These are phyloP conservation scores for Onygenales sp. DNA, from an alignment of 2,329 filamentous ascomycete species.

Conservation along the genomic window DNA sequence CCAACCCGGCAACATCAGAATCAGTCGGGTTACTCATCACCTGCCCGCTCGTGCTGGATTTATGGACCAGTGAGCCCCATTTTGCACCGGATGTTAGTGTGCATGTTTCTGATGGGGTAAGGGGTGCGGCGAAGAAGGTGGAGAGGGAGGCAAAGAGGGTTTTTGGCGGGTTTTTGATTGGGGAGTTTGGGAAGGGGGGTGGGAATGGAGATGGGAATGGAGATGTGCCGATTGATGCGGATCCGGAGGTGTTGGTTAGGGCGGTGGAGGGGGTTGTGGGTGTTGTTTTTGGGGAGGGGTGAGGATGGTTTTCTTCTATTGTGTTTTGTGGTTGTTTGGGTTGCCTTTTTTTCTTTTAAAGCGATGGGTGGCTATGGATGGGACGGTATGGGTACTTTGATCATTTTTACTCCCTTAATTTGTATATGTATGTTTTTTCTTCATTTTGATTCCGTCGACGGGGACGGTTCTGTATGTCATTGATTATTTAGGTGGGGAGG, in stretches of 20 bases:
- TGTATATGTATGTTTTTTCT: too few species aligned
- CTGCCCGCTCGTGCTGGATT: constrained; percentile 26
- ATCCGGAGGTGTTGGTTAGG: constrained; percentile 21
- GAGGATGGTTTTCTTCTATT: not conserved
- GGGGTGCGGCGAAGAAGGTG: constrained; percentile 16
- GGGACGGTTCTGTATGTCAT: too few species aligned
- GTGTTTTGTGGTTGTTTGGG: not conserved
- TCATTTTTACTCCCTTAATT: too few species aligned
- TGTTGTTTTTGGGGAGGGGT: constrained; percentile 19
- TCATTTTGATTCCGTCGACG: too few species aligned
- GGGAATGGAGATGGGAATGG: constrained; percentile 10
- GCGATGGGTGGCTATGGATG: too few species aligned
- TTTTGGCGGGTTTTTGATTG: constrained; percentile 26
- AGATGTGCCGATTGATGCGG: constrained; percentile 6
- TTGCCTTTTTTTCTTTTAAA: not conserved
- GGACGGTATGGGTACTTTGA: too few species aligned
- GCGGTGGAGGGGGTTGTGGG: constrained; percentile 26
- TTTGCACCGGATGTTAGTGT: constrained; percentile 28
- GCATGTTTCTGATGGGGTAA: constrained; percentile 6
- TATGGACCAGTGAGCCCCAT: constrained; percentile 32
- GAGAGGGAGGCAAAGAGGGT: constrained; percentile 30
- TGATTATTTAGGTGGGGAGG: too few species aligned
- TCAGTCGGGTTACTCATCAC: constrained; percentile 20
- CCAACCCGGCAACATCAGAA: constrained; percentile 1
- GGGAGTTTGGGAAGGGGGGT: constrained; percentile 6